Conservation (phyloP, 2,329 filamentous ascomycete species). For the Colletotrichum spaethianum region DNA sequence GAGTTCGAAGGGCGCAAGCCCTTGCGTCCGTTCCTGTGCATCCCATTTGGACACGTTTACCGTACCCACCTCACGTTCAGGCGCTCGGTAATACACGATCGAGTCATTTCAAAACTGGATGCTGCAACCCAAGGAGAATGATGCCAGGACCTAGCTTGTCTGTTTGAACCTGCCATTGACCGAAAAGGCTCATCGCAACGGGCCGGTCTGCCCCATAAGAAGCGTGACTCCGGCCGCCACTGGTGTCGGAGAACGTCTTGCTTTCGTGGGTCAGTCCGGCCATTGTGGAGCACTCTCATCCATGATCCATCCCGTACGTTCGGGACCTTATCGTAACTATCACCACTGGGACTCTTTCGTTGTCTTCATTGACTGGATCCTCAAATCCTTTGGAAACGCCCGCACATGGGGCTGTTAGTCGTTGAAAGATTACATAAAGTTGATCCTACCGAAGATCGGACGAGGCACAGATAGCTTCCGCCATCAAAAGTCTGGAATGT, state of each 20-base stretch:
- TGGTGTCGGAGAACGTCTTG: neutral
- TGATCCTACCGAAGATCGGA: conserved; percentile 8
- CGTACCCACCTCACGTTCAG: neutral
- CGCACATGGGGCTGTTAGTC: too few relatives aligned
- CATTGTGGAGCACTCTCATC: neutral
- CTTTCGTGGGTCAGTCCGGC: neutral
- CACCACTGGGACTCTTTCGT: neutral
- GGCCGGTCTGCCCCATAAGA: neutral
- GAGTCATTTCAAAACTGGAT: neutral
- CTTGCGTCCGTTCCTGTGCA: conserved; percentile 18
- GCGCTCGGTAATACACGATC: neutral
- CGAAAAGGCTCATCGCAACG: neutral
- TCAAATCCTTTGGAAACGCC: neutral
- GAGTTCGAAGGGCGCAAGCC: conserved; percentile 14
- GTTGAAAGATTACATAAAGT: neutral
- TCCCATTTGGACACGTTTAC: conserved; percentile 24
- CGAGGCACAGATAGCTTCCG: conserved; percentile 2
- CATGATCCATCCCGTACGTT: neutral
- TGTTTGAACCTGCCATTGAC: neutral
- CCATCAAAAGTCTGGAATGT: neutral
- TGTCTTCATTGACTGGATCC: neutral
- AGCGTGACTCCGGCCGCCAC: neutral
- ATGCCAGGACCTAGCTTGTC: neutral
- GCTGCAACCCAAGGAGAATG: neutral
- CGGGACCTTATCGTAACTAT: neutral